A percentile compares a stretch with the other conserved stretches of the same genome.
phyloP scores from a whole-genome alignment of 768 basidiomycete genomes.

The Hypsizygus marmoreus region DNA sequence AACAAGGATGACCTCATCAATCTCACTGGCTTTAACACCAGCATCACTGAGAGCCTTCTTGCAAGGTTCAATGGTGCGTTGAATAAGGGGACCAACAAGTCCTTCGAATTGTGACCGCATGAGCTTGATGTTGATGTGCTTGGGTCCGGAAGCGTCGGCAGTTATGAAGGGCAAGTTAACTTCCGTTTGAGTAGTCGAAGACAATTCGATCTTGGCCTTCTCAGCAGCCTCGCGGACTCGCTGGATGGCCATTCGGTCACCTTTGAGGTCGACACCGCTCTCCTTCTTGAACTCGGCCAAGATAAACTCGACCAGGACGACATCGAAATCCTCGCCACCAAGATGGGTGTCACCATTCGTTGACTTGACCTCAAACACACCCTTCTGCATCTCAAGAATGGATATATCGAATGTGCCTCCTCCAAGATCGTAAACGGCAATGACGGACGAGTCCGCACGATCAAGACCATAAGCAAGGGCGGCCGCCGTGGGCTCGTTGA shows the following conservation, averaged over 20 bases:
- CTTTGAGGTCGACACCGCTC: slow-evolving; percentile 73
- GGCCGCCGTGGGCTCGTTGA: slow-evolving; percentile 98
- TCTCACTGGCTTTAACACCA: slow-evolving; percentile 87
- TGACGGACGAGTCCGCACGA: slow-evolving; percentile 78
- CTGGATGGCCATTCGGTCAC: slow-evolving; percentile 96
- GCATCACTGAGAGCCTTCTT: slow-evolving; percentile 96
- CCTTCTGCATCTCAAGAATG: slow-evolving; percentile 99
- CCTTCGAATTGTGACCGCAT: slow-evolving; percentile 88
- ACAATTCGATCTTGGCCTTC: slow-evolving; percentile 99
- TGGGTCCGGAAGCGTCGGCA: slow-evolving; percentile 90
- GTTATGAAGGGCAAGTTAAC: slow-evolving; percentile 99
- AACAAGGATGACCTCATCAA: slow-evolving; percentile 96
- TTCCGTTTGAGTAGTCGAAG: slow-evolving; percentile 93
- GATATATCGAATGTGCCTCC: slow-evolving; percentile 99
- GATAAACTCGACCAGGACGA: slow-evolving; percentile 83
- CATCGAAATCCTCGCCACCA: slow-evolving; percentile 95
- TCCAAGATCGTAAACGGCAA: slow-evolving; percentile 98
- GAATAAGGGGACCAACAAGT: slow-evolving; percentile 79
- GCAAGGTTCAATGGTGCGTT: slow-evolving; percentile 93
- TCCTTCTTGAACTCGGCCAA: slow-evolving; percentile 95
- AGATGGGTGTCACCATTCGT: slow-evolving; percentile 99
- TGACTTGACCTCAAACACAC: slow-evolving; percentile 99
- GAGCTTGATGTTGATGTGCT: slow-evolving; percentile 94
- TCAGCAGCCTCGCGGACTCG: slow-evolving; percentile 99
- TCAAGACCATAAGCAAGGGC: slow-evolving; percentile 98